These are phyloP conservation scores for Hysterium pulicare DNA, from an alignment of 2,329 filamentous ascomycete species.

Conservation along the genomic window DNA sequence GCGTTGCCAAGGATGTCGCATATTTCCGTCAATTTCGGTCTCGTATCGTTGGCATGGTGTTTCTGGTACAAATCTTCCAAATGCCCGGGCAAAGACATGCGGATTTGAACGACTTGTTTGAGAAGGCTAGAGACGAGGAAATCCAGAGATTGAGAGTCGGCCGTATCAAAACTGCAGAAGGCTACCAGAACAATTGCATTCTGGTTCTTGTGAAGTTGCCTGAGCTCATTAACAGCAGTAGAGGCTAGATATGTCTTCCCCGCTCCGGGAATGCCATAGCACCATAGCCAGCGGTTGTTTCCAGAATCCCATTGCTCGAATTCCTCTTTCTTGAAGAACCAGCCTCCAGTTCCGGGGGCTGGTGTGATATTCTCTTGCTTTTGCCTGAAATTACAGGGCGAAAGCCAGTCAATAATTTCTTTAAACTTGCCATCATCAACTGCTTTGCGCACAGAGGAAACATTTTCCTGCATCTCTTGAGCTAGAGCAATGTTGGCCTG, in stretches of 20 bases:
- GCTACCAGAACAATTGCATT: slow-evolving; percentile 5
- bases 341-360: slow-evolving; percentile 5
- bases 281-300: slow-evolving; percentile 6
- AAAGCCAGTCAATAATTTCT: slow-evolving; percentile 8
- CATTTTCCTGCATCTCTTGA: slow-evolving; percentile 5
- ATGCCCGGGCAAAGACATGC: neutral
- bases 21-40: slow-evolving; percentile 2
- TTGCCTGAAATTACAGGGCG: slow-evolving; percentile 5
- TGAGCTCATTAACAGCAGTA: slow-evolving; percentile 3
- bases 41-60: slow-evolving; percentile 1
- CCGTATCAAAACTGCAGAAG: slow-evolving; percentile 7
- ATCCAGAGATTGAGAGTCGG: slow-evolving; percentile 6
- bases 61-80: slow-evolving; percentile 1
- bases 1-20: slow-evolving; percentile 2
- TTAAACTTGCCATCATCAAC: slow-evolving; percentile 3
- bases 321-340: slow-evolving; percentile 5
- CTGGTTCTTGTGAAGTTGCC: neutral
- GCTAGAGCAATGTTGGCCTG: slow-evolving; percentile 6
- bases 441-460: neutral
- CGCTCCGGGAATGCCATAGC: slow-evolving; percentile 7
- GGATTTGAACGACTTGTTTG: slow-evolving; percentile 5
- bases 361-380: slow-evolving; percentile 6
- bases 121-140: slow-evolving; percentile 5
- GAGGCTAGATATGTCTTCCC: slow-evolving; percentile 6
- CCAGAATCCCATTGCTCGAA: slow-evolving; percentile 5